Conservation (phyloP, 1,139 yeast species). For the Yamadazyma sp. region DNA sequence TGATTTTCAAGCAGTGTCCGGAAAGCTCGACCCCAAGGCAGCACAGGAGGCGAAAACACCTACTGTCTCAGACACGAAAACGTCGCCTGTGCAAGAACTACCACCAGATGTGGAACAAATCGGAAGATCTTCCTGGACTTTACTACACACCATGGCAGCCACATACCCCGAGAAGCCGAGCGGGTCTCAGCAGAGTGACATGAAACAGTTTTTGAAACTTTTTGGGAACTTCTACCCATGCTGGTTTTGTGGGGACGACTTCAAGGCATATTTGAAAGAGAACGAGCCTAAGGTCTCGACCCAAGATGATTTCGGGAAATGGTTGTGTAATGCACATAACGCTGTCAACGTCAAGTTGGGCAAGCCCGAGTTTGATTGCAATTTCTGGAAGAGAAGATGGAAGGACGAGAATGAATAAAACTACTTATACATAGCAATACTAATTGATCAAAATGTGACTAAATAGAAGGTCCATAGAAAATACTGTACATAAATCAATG, state of each 20-base stretch:
- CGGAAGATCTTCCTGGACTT: slow-evolving; percentile 91
- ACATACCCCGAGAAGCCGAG: slow-evolving; percentile 76
- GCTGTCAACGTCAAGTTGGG: slow-evolving; percentile 83
- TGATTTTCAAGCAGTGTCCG: slow-evolving; percentile 69
- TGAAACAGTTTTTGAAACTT: slow-evolving; percentile 65
- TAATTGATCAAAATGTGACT: background rate
- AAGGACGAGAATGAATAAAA: slow-evolving; percentile 32
- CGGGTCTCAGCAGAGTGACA: slow-evolving; percentile 61
- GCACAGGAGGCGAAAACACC: slow-evolving; percentile 9
- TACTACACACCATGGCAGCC: slow-evolving; percentile 89
- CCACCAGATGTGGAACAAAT: slow-evolving; percentile 87
- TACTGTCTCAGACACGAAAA: slow-evolving; percentile 8
- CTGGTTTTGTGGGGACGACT: slow-evolving; percentile 90
- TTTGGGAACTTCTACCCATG: slow-evolving; percentile 91
- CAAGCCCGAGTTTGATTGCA: slow-evolving; percentile 82
- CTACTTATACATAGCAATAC: background rate
- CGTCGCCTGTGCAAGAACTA: slow-evolving; percentile 40
- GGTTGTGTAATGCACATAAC: slow-evolving; percentile 96
- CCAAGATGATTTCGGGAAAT: slow-evolving; percentile 79
- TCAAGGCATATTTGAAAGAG: slow-evolving; percentile 58
- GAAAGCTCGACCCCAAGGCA: slow-evolving; percentile 17
- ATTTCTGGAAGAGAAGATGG: slow-evolving; percentile 93
- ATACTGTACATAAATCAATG: background rate
- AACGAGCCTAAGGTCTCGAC: slow-evolving; percentile 67
- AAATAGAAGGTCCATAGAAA: slow-evolving; percentile 8